Conservation (phyloP, 768 basidiomycete genomes). For the Termitomyces sp. region DNA sequence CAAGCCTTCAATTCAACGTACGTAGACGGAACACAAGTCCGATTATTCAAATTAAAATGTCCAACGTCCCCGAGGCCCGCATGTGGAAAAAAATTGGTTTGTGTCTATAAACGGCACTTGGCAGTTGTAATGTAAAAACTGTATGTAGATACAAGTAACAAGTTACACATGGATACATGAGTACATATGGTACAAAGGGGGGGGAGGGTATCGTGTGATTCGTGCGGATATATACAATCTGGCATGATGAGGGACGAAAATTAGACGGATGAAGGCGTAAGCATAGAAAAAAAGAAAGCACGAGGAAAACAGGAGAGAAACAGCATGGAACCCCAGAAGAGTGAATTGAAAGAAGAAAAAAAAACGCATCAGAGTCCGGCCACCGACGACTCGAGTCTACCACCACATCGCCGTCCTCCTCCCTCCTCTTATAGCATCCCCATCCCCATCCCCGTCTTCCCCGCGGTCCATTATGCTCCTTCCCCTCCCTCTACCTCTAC, state of each 20-base stretch:
- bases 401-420: not conserved
- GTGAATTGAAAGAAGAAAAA: not conserved
- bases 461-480: not conserved
- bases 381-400: not conserved
- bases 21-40: not conserved
- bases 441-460: not conserved
- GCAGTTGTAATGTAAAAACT: not conserved
- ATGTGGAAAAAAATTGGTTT: not conserved
- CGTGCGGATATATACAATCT: not conserved
- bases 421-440: not conserved
- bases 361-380: not conserved
- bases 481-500: not conserved
- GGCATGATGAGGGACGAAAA: not conserved
- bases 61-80: not conserved
- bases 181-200: not conserved
- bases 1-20: not conserved
- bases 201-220: not conserved
- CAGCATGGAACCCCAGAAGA: not conserved
- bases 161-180: not conserved
- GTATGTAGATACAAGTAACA: not conserved
- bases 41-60: not conserved
- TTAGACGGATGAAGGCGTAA: not conserved
- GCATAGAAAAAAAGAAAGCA: not conserved
- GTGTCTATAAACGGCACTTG: not conserved
- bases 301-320: not conserved